These are phyloP conservation scores for Ustilago xerochloae DNA, from an alignment of 1,284 basidiomycete species.

Conservation along the genomic window DNA sequence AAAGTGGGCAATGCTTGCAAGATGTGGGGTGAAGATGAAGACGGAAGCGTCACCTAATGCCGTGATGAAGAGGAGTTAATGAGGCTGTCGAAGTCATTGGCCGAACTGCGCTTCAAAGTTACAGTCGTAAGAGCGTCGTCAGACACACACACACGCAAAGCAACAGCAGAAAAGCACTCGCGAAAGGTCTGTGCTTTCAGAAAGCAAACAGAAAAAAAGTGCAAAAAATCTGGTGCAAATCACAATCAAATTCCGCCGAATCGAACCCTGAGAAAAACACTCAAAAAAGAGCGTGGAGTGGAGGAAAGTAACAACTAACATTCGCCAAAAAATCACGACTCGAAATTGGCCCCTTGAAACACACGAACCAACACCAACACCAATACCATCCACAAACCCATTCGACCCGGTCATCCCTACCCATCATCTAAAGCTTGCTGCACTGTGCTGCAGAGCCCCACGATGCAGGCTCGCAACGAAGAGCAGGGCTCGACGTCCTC, in stretches of 20 bases:
- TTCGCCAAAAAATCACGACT: not conserved
- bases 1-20: not conserved
- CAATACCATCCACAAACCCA: not conserved
- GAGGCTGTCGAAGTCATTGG: not conserved
- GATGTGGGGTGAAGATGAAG: not conserved
- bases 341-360: not conserved
- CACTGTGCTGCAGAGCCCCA: not conserved
- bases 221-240: not conserved
- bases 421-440: not conserved
- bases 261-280: not conserved
- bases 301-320: not conserved
- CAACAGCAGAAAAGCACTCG: not conserved
- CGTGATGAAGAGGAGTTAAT: not conserved
- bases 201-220: not conserved
- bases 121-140: not conserved
- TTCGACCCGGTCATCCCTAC: not conserved
- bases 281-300: not conserved
- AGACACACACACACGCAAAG: not conserved
- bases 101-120: not conserved
- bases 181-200: not conserved
- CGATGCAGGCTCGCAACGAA: not conserved
- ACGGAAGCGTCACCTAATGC: too few relatives aligned
- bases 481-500: not conserved
- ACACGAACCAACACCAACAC: not conserved
- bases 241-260: not conserved